Base-by-base conservation (phyloP, 2,329 filamentous ascomycete species). In the Paecilomyces variotii region DNA sequence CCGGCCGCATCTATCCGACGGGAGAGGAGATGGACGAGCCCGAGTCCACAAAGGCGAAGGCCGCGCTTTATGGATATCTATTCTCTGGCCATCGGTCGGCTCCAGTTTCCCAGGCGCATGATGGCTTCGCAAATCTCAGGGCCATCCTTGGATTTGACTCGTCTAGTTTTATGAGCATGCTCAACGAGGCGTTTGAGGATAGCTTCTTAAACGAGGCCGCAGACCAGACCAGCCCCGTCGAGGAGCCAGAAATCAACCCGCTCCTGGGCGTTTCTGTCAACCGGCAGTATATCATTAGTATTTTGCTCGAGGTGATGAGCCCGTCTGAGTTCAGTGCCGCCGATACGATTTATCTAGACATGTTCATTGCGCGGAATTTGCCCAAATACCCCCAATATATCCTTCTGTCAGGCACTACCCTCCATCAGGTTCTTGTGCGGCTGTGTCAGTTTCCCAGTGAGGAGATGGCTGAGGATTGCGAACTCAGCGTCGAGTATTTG, bases 141-240 rank as follows among this genome's bases (percentile, higher is more conserved):
- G 83, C 91, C 65, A 86, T 99, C 54, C 82, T 99, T 53, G 87
- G 89, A 62, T 96, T 95, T 64, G 91, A 97, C 72, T 87, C 92
- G 0, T 85, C 91, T 1, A 97, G 90, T 72, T 96, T 97, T 65
- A 83, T 99, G 76, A 97, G 92, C 71, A 90, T 93, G 66, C 78
- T 99, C 49, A 99, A 99, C 65, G 95, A 99, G 73, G 94, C 93
- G 0, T 99, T 99, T 66, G 94, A 99, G 71, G 93, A 99, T 68
- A 82, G 87, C 0, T 99, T 96, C 66, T 78, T 99, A 57, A 99
- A 99, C 66, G 89, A 92, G 62, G 83, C 86, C 6, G 81, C 85
- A 2, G 86, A 90, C n/a, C 39, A 45, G 7, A 4, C 39, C n/a
- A 57, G 57, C 55, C 54, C 82, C 82, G 63, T 78, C 81, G 28